Percentiles rank a stretch among this genome's conserved stretches.
Evolutionary conservation across 1,284 basidiomycete genomes (phyloP).

Genomic region (Afroboletus lepidellus): DNA sequence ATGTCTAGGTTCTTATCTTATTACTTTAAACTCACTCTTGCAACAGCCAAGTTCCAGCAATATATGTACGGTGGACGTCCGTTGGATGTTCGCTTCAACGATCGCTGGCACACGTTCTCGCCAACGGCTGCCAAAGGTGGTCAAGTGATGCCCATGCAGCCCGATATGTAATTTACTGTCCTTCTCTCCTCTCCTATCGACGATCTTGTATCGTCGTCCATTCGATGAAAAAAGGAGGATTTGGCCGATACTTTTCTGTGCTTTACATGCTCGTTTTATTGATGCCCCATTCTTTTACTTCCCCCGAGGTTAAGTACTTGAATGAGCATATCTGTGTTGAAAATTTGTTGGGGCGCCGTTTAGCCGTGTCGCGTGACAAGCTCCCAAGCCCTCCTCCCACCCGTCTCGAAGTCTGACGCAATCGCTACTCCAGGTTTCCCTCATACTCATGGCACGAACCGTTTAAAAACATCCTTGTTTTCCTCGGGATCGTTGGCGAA

Average conservation of each 20-base stretch:
- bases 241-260: conserved; percentile 3
- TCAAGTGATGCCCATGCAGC: conserved; percentile 57
- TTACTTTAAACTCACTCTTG: neutral
- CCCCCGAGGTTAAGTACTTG: neutral
- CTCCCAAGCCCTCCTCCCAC: no score
- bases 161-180: conserved; percentile 37
- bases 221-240: conserved; percentile 4
- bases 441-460: neutral
- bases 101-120: conserved; percentile 89
- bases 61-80: conserved; percentile 91
- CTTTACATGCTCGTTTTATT: neutral
- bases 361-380: no score
- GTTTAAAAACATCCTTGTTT: no score
- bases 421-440: no score
- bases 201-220: neutral
- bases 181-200: neutral
- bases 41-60: conserved; percentile 81
- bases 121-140: conserved; percentile 82
- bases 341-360: no score
- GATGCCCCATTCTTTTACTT: neutral
- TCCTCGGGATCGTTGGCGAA: no score
- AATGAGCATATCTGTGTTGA: no score
- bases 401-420: no score
- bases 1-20: conserved; percentile 21
- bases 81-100: conserved; percentile 86